phyloP scores from a whole-genome alignment of 164 flowering plant species.

The Piper betle region DNA sequence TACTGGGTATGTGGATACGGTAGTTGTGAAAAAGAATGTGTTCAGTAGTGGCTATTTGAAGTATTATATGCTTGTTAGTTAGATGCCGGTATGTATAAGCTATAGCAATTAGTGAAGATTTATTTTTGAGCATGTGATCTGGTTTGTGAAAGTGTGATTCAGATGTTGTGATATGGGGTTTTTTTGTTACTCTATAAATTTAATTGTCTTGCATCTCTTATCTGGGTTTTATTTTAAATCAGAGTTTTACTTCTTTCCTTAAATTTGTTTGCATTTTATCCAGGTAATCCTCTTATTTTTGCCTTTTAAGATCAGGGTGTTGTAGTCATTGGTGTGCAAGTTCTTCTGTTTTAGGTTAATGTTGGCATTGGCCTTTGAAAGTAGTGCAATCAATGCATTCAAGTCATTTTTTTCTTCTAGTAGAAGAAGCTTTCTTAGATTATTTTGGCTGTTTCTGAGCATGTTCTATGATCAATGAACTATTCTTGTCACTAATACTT shows the following conservation, averaged over 20 bases:
- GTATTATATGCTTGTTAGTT: too few relatives aligned
- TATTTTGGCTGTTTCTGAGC: neutral
- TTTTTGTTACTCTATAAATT: too few relatives aligned
- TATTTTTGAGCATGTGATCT: neutral
- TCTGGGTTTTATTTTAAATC: neutral
- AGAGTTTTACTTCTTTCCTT: neutral
- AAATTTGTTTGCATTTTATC: too few relatives aligned
- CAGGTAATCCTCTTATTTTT: too few relatives aligned
- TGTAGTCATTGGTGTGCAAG: neutral
- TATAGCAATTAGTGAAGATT: neutral
- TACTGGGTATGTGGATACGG: conserved; percentile 37
- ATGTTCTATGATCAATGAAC: neutral
- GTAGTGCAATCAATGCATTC: neutral
- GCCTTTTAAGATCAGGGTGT: too few relatives aligned
- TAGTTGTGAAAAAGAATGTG: neutral
- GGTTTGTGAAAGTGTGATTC: neutral
- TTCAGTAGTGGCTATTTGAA: too few relatives aligned
- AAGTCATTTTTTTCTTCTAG: neutral
- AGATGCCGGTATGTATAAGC: neutral
- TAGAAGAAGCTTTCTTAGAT: neutral
- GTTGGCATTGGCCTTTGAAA: too few relatives aligned
- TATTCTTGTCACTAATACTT: neutral
- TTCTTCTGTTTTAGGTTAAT: too few relatives aligned
- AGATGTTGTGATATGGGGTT: neutral
- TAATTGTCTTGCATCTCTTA: too few relatives aligned